phyloP scores from a whole-genome alignment of 148 eudicot genomes.

The Silene uniflora region DNA sequence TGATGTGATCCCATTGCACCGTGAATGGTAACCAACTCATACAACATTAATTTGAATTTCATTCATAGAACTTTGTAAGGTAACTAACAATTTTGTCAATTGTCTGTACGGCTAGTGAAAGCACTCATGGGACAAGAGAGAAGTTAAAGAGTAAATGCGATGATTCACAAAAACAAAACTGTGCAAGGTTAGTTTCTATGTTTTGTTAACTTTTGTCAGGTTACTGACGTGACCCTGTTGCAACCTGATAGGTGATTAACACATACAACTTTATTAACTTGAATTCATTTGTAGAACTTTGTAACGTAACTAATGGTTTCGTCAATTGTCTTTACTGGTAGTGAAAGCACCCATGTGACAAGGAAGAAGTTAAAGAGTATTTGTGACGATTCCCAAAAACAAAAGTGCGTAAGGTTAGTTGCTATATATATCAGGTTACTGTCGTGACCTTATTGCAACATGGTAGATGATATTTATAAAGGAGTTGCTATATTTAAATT shows the following conservation, averaged over 20 bases:
- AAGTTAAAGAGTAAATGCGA: background rate
- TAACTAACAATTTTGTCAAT: too few relatives aligned
- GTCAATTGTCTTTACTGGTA: background rate
- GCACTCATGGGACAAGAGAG: background rate
- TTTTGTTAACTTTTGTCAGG: background rate
- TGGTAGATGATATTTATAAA: too few relatives aligned
- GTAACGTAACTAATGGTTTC: background rate
- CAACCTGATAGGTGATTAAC: too few relatives aligned
- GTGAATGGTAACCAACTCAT: background rate
- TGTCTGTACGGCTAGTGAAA: background rate
- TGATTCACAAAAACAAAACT: background rate
- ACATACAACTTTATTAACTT: too few relatives aligned
- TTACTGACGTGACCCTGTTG: background rate
- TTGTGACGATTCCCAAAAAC: background rate
- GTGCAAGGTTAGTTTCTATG: background rate
- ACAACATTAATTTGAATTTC: background rate
- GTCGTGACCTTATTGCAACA: background rate
- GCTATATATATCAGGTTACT: conserved; percentile 10
- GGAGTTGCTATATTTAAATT: too few relatives aligned
- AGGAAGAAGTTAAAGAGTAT: background rate
- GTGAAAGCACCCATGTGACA: background rate
- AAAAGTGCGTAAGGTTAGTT: background rate
- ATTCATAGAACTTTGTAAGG: too few relatives aligned
- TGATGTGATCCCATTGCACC: background rate
- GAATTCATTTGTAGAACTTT: too few relatives aligned